Percentiles rank a stretch among this genome's conserved stretches.
phyloP scores from a whole-genome alignment of 805 yeast genomes.

The Starmera quercuum region DNA sequence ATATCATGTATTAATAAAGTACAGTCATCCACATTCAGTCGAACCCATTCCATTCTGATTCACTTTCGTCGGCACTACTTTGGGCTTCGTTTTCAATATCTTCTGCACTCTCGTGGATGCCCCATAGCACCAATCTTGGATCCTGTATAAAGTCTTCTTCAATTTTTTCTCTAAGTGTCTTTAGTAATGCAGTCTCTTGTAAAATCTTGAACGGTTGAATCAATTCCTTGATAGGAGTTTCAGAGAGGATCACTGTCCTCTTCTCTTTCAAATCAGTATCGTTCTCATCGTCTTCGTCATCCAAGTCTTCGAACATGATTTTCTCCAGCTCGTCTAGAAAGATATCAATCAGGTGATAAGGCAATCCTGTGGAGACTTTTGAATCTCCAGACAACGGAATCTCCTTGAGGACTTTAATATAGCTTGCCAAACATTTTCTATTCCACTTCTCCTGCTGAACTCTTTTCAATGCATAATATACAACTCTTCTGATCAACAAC shows the following conservation, averaged over 20 bases:
- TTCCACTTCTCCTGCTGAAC: conserved; percentile 51
- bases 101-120: conserved; percentile 25
- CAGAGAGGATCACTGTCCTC: conserved; percentile 27
- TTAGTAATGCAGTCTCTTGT: conserved; percentile 40
- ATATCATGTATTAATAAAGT: no score
- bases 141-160: conserved; percentile 62
- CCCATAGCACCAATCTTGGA: conserved; percentile 59
- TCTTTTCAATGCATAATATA: conserved; percentile 56
- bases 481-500: conserved; percentile 68
- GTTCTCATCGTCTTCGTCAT: conserved; percentile 37
- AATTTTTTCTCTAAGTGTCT: conserved; percentile 59
- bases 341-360: conserved; percentile 81
- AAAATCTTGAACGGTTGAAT: conserved; percentile 56
- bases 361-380: conserved; percentile 63
- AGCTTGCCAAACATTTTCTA: conserved; percentile 34
- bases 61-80: conserved; percentile 14
- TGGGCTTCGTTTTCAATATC: conserved; percentile 12
- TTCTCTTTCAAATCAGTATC: conserved; percentile 23
- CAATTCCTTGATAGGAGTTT: conserved; percentile 46
- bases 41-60: conserved; percentile 38
- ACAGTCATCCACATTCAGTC: conserved; percentile 6
- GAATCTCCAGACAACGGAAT: conserved; percentile 51
- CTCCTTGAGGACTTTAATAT: conserved; percentile 31
- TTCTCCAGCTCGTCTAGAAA: conserved; percentile 77
- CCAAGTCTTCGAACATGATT: conserved; percentile 42